Percentiles rank a stretch among this genome's conserved stretches.
Conservation (phyloP, 208 protist species). For the Trypanosoma rangeli region DNA sequence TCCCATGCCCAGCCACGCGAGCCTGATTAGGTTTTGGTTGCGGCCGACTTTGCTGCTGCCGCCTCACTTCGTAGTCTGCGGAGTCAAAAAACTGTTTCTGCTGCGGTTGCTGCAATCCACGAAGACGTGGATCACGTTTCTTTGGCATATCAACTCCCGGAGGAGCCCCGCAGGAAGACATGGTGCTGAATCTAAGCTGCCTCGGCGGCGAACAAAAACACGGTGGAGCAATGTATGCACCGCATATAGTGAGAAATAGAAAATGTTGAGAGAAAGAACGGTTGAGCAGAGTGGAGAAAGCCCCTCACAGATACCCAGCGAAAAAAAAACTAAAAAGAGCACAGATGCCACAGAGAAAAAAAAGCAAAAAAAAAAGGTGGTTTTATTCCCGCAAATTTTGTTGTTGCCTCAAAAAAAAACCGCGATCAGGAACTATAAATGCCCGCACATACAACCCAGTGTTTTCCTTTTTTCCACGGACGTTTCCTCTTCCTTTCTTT, state of each 20-base stretch:
- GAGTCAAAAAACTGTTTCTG: constrained; percentile 88
- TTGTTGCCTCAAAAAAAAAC: background rate
- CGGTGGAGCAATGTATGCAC: no score
- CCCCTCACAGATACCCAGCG: background rate
- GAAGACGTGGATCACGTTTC: constrained; percentile 82
- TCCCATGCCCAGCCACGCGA: background rate
- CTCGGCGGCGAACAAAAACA: background rate
- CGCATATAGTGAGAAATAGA: background rate
- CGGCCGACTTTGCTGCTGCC: constrained; percentile 23
- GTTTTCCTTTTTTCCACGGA: background rate
- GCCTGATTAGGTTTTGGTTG: background rate
- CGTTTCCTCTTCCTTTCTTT: background rate
- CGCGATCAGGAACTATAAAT: background rate
- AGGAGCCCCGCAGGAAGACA: constrained; percentile 30
- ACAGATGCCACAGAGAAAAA: background rate
- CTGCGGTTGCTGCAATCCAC: constrained; percentile 63
- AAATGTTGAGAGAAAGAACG: background rate
- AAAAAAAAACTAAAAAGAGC: background rate
- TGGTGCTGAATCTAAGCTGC: background rate
- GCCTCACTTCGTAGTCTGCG: constrained; percentile 83
- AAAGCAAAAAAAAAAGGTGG: constrained; percentile 8
- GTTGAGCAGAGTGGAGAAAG: background rate
- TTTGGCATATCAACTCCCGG: constrained; percentile 87
- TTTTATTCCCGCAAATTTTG: no score
- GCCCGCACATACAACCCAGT: background rate